phyloP scores from a whole-genome alignment of 352 stramenopile genomes.

The Globisporangium canariense region DNA sequence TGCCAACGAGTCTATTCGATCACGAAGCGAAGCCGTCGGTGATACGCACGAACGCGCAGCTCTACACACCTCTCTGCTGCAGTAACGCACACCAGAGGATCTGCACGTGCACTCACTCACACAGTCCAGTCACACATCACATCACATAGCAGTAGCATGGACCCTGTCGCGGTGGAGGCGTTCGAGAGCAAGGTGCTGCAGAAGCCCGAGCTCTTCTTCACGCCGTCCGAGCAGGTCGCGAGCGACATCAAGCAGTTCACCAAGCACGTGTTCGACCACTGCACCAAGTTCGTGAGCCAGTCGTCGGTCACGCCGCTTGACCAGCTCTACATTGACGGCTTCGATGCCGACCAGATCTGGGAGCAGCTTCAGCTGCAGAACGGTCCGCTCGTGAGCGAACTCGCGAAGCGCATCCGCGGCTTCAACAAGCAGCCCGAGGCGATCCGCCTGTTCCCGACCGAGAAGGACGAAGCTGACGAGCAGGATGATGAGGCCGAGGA shows the following conservation, averaged over 20 bases:
- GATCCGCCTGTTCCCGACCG: conserved; percentile 57
- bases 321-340: conserved; percentile 79
- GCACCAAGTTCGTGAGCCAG: conserved; percentile 56
- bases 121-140: neutral
- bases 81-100: neutral
- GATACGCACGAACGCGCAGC: conserved; percentile 1
- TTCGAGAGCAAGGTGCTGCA: conserved; percentile 71
- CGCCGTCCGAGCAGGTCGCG: conserved; percentile 58
- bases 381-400: conserved; percentile 59
- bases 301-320: conserved; percentile 46
- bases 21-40: conserved; percentile 8
- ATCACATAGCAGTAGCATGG: conserved; percentile 28
- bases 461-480: conserved; percentile 31
- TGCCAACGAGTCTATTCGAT: conserved; percentile 8
- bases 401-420: conserved; percentile 65
- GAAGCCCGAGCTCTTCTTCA: conserved; percentile 83
- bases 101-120: neutral
- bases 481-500: conserved; percentile 21
- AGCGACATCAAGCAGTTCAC: conserved; percentile 66
- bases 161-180: conserved; percentile 48
- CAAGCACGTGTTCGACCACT: conserved; percentile 80
- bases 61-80: neutral
- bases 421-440: conserved; percentile 59
- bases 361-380: conserved; percentile 85
- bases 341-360: conserved; percentile 84